phyloP scores from a whole-genome alignment of 176 grass and related monocot genomes.

The Musa schizocarpa region DNA sequence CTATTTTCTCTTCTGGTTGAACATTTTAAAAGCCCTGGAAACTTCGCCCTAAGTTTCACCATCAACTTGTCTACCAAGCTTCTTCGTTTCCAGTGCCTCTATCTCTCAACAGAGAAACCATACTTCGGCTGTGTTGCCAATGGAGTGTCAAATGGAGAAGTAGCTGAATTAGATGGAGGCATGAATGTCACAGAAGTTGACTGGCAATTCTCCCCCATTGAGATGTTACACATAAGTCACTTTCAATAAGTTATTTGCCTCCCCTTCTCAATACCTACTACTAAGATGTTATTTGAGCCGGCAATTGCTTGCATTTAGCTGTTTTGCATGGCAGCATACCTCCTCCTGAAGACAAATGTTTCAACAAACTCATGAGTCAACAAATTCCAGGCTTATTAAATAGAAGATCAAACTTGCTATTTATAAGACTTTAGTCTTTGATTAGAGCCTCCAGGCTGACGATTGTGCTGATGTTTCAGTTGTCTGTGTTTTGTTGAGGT shows the following conservation, averaged over 20 bases:
- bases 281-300: slow-evolving; percentile 11
- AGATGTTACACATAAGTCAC: slow-evolving; percentile 16
- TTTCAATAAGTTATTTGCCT: slow-evolving; percentile 33
- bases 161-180: slow-evolving; percentile 57
- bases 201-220: slow-evolving; percentile 28
- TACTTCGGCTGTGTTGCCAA: slow-evolving; percentile 33
- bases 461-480: background rate
- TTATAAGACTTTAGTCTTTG: background rate
- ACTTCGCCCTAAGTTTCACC: slow-evolving; percentile 19
- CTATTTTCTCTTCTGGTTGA: slow-evolving; percentile 22
- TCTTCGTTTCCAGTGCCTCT: slow-evolving; percentile 57
- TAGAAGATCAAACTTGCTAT: background rate
- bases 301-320: slow-evolving; percentile 31
- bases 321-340: slow-evolving; percentile 60
- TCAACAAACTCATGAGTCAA: background rate
- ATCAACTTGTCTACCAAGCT: slow-evolving; percentile 23
- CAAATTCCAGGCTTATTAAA: background rate
- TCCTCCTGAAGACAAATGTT: slow-evolving; percentile 38
- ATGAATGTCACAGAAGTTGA: slow-evolving; percentile 43
- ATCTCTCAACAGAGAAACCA: slow-evolving; percentile 58
- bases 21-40: slow-evolving; percentile 38
- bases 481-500: background rate
- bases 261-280: slow-evolving; percentile 8
- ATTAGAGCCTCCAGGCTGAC: too few relatives aligned
- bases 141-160: slow-evolving; percentile 46